Base-by-base conservation (phyloP, 1,139 yeast species). In the Blastobotrys petasosporus region DNA sequence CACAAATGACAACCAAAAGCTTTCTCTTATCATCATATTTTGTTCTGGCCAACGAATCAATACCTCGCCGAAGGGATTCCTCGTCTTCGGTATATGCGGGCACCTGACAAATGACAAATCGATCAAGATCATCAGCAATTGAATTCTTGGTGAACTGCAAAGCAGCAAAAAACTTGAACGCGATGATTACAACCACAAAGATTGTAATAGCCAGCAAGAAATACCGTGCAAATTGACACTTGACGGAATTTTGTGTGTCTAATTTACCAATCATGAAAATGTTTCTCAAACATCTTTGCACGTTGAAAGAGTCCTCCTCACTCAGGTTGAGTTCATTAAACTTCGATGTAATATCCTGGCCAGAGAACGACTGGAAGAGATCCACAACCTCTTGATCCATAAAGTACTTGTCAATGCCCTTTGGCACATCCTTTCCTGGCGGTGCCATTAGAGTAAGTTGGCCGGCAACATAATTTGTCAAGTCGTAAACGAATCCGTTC, bases 21-120 rank as follows among this genome's bases (percentile, higher is more conserved):
- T 69, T 69, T 37, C 73, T 63, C 53, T 67, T 67, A 45, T 69
- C 71, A 45, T 69, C 73, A 39, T 69, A 69, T 46, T 66, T 59
- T 29, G 66, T 57, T 28, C 68, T 55, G 3, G 73, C 69, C 41
- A 69, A 51, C 2, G 73, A 69, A 45, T 69, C 73, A 39, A 69
- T 68, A 6, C 73, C 74, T 11, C 72, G 61, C 13, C 74, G 62
- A 39, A 69, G 52, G 7, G 71, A 66, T 5, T 60, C 64, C 45
- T 69, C 73, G 42, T 69, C 74, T 51, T 69, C 73, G 1, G 73
- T 69, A 51, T 69, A 69, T 1, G 69, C 73, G 3, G 73, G 73
- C 6, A 69, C 65, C 50, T 69, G 73, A 48, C 71, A 67, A 35
- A 69, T 68, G 44, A 69, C 63, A 50, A 69, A 69, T 51, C 63